phyloP scores from a whole-genome alignment of 257 asterid species.

The Lycium ferocissimum region DNA sequence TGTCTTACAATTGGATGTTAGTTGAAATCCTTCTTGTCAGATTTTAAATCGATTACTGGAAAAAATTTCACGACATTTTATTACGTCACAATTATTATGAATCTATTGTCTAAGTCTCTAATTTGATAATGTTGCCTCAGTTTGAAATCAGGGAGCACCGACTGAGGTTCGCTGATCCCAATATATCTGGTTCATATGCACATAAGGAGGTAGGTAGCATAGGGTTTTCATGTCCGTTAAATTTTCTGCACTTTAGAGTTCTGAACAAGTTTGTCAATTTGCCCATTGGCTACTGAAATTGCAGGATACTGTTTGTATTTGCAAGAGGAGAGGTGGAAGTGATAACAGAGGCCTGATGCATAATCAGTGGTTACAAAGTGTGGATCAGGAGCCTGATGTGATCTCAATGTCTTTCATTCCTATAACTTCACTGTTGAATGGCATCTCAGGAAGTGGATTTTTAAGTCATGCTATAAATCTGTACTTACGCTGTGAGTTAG shows the following conservation, averaged over 20 bases:
- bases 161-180: conserved; percentile 81
- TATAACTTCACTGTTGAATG: conserved; percentile 88
- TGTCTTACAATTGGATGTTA: background rate
- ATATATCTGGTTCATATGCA: conserved; percentile 81
- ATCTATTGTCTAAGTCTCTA: conserved; percentile 28
- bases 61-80: background rate
- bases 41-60: background rate
- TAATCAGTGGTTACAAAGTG: conserved; percentile 91
- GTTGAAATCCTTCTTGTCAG: background rate
- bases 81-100: background rate
- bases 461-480: conserved; percentile 96
- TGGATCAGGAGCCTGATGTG: conserved; percentile 90
- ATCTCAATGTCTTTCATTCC: conserved; percentile 96
- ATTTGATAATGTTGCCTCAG: conserved; percentile 47
- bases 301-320: conserved; percentile 78
- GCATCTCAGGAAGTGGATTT: conserved; percentile 94
- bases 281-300: conserved; percentile 42
- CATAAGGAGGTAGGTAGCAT: conserved; percentile 78
- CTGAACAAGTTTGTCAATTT: conserved; percentile 33
- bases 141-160: conserved; percentile 68
- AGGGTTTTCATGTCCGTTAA: conserved; percentile 29
- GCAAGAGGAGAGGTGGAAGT: conserved; percentile 95
- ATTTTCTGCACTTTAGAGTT: conserved; percentile 26
- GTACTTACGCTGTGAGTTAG: conserved; percentile 89
- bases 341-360: conserved; percentile 66